These are phyloP conservation scores for Neonectria punicea DNA, from an alignment of 2,329 filamentous ascomycete species.

Conservation along the genomic window DNA sequence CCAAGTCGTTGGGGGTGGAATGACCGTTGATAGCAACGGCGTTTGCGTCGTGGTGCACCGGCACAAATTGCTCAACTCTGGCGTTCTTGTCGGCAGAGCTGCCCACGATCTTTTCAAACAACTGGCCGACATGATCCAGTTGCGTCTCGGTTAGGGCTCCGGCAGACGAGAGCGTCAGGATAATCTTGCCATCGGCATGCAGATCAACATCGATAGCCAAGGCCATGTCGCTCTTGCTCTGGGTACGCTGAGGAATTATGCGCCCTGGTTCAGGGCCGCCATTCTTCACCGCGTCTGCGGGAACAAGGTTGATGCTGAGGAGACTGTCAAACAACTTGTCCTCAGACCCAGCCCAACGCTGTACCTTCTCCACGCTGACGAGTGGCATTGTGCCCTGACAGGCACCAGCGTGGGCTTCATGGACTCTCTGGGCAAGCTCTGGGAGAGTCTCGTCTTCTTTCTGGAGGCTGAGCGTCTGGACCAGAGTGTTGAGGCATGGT, in stretches of 20 bases:
- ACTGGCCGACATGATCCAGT: not conserved
- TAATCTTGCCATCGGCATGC: not conserved
- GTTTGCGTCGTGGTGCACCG: not conserved
- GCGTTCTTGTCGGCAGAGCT: not conserved
- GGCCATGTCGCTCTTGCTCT: not conserved
- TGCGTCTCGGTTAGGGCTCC: not conserved
- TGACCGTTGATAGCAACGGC: not conserved
- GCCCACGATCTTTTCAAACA: not conserved
- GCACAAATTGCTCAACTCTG: not conserved
- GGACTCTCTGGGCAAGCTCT: constrained; percentile 12
- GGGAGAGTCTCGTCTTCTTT: not conserved
- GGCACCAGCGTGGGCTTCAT: constrained; percentile 24
- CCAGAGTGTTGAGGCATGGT: not conserved
- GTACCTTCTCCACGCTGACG: constrained; percentile 32
- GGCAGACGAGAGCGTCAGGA: not conserved
- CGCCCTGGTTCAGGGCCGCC: not conserved
- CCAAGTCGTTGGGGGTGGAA: not conserved
- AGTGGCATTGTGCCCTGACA: constrained; percentile 37
- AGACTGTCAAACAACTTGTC: constrained; percentile 39
- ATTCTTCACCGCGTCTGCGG: not conserved
- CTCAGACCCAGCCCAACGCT: constrained; percentile 36
- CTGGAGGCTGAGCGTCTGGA: not conserved
- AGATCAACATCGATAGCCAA: not conserved
- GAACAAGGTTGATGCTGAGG: constrained; percentile 21
- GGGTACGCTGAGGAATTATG: not conserved